Conservation (phyloP, 1,284 basidiomycete genomes). For the Ustilago bromivora region DNA sequence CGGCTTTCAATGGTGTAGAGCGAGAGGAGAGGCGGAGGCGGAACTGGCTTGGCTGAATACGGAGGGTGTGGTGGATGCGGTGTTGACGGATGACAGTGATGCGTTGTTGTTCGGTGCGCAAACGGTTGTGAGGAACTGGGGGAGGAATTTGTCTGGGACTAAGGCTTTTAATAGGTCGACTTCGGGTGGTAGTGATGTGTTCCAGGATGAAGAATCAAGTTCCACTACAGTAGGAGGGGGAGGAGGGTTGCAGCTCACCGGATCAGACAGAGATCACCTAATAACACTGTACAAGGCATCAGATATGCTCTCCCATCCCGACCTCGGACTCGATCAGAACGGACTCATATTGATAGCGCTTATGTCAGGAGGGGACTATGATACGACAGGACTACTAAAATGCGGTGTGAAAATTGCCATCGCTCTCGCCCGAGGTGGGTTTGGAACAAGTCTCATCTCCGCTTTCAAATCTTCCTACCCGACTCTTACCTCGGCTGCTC, state of each 20-base stretch:
- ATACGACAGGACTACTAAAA: conserved; percentile 69
- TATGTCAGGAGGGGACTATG: conserved; percentile 90
- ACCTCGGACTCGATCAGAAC: conserved; percentile 74
- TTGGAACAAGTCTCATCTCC: conserved; percentile 73
- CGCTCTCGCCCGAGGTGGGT: conserved; percentile 72
- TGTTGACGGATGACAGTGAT: conserved; percentile 93
- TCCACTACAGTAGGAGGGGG: not conserved
- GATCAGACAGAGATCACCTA: conserved; percentile 29
- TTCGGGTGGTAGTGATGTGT: conserved; percentile 22
- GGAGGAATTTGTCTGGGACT: conserved; percentile 41
- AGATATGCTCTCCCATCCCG: conserved; percentile 14
- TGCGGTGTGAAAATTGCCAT: conserved; percentile 69
- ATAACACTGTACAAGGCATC: conserved; percentile 17
- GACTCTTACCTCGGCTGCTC: conserved; percentile 4
- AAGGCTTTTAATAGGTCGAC: conserved; percentile 28
- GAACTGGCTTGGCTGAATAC: conserved; percentile 88
- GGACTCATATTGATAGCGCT: conserved; percentile 88
- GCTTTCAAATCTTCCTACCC: conserved; percentile 70
- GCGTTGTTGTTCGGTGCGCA: conserved; percentile 89
- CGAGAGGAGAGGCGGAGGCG: conserved; percentile 95
- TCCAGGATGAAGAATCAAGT: conserved; percentile 10
- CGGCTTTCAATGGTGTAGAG: conserved; percentile 78
- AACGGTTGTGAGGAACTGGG: conserved; percentile 79
- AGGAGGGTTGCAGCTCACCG: conserved; percentile 15
- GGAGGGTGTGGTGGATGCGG: conserved; percentile 85